Conservation (phyloP, 225 moss, liverwort and hornwort species). For the Physcomitrellopsis africana region DNA sequence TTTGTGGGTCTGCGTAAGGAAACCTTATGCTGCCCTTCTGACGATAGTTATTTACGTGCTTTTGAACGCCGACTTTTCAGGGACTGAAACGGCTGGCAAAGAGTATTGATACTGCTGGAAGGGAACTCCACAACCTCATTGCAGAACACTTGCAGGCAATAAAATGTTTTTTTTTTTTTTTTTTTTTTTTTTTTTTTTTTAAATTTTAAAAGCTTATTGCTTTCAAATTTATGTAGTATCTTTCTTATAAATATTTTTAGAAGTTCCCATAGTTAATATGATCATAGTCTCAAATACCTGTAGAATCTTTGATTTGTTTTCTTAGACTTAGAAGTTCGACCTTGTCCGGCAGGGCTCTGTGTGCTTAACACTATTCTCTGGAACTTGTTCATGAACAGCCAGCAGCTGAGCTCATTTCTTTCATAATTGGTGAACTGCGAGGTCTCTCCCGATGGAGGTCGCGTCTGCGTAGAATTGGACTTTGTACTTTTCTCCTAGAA, state of each 20-base stretch:
- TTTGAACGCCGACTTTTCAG: constrained; percentile 36
- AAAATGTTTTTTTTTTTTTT: too few relatives aligned
- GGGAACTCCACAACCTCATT: constrained; percentile 86
- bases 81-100: constrained; percentile 90
- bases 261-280: constrained; percentile 2
- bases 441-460: constrained; percentile 66
- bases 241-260: not conserved
- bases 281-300: constrained; percentile 12
- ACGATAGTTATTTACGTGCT: constrained; percentile 15
- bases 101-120: constrained; percentile 79
- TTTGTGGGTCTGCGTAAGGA: constrained; percentile 12
- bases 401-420: constrained; percentile 70
- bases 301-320: constrained; percentile 24
- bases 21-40: constrained; percentile 23
- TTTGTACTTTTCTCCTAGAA: constrained; percentile 58
- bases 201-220: not conserved
- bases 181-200: constrained; percentile 19
- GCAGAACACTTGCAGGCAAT: constrained; percentile 88
- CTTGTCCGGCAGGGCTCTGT: constrained; percentile 16
- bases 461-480: constrained; percentile 59
- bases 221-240: not conserved
- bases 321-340: constrained; percentile 16
- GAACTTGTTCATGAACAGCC: constrained; percentile 51
- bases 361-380: constrained; percentile 29
- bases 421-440: constrained; percentile 66